Evolutionary conservation across 257 asterid species (phyloP), one percentile per base, ranked within the genome.

Genomic region (Penstemon barbatus): DNA sequence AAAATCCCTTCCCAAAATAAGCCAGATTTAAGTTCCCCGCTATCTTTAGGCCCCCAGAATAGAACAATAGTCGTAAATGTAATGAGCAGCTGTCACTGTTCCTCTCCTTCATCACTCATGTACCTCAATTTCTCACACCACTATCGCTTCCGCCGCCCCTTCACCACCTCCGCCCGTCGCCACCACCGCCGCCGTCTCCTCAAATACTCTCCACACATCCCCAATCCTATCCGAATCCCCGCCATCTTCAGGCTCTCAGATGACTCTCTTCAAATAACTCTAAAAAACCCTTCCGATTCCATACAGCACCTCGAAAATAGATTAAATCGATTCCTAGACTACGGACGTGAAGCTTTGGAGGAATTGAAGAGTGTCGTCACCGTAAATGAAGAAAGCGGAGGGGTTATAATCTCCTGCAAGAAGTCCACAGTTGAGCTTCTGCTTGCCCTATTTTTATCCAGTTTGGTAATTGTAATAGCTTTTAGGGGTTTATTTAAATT

Each of bases 111-210:
- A 46, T 77, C 78, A 15, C 76, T 63, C 79, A 83, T 80, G 82
- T 58, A 63, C 83, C 72, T 74, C 76, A 71, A 52, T 70, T 54
- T 39, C 75, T 71, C 86, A 38, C 66, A 45, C 73, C 79, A 78
- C 40, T 69, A 57, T 63, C 75, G 73, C 54, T 59, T 64, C 66
- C 69, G 72, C 69, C 71, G 63, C 72, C 42, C 43, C 8, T 40
- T 45, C 8, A 60, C 81, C 74, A 77, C 78, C 83, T 79, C 65
- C 51, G 43, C 66, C 55, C 82, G 81, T 71, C 95, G 94, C 81
- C 96, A 80, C 80, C 87, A 74, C 69, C 95, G 95, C 63, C 95
- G 92, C 11, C 83, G 86, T 68, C 96, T 83, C 61, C 91, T 82
- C 68, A 73, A 86, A 71, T 70, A 81, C 77, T 75, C 74, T 44